A percentile compares a stretch with the other conserved stretches of the same genome.
Conservation (phyloP, 768 basidiomycete species). For the Hortiboletus flavorubellus region DNA sequence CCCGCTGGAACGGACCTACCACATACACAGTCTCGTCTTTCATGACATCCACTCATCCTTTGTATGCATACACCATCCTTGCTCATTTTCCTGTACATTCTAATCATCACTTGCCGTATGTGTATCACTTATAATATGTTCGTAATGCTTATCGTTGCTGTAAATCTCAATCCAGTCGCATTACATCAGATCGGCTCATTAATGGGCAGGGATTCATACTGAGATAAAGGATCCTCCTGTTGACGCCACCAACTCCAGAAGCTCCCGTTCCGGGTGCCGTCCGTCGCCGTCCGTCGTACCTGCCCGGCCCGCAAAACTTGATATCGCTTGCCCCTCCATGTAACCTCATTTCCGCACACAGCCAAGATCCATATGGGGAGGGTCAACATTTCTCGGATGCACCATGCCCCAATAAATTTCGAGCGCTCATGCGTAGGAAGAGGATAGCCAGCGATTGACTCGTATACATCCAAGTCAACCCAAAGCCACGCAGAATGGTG, state of each 20-base stretch:
- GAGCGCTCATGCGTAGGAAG: slow-evolving; percentile 46
- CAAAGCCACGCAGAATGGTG: slow-evolving; percentile 71
- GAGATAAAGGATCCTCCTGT: slow-evolving; percentile 8
- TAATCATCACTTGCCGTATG: slow-evolving; percentile 31
- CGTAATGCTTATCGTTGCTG: slow-evolving; percentile 30
- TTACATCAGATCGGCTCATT: slow-evolving; percentile 22
- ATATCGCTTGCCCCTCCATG: slow-evolving; percentile 86
- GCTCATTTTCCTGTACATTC: slow-evolving; percentile 34
- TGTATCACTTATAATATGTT: slow-evolving; percentile 32
- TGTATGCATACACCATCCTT: slow-evolving; percentile 30
- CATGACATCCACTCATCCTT: slow-evolving; percentile 26
- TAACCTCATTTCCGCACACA: slow-evolving; percentile 75
- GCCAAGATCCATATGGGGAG: slow-evolving; percentile 87
- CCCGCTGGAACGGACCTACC: slow-evolving; percentile 24
- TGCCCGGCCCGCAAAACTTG: slow-evolving; percentile 72
- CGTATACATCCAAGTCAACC: slow-evolving; percentile 81
- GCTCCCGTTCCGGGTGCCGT: slow-evolving; percentile 16
- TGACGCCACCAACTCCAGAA: slow-evolving; percentile 26
- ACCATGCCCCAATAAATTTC: slow-evolving; percentile 76
- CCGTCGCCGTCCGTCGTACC: slow-evolving; percentile 37
- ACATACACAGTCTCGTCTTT: slow-evolving; percentile 14
- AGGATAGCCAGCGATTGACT: slow-evolving; percentile 67
- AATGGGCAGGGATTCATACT: slow-evolving; percentile 14
- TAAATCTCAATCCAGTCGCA: slow-evolving; percentile 23
- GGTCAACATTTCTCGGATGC: slow-evolving; percentile 72